Base-by-base conservation (phyloP, 106 monocot species). In the Xerophyta viscosa region DNA sequence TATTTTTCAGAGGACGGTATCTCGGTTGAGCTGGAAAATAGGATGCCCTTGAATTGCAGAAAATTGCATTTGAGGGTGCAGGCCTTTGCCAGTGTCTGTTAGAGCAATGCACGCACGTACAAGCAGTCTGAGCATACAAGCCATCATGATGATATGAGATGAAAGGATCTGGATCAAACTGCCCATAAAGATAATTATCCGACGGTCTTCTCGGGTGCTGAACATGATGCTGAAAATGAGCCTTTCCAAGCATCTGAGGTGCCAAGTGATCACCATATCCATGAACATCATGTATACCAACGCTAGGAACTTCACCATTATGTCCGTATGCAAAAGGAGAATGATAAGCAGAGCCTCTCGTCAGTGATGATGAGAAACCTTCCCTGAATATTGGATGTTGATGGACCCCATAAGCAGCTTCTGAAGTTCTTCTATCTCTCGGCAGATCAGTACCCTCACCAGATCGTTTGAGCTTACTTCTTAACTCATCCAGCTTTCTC, bases 401-500 rank as follows among this genome's bases (percentile, higher is more conserved):
- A 7, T 15, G 6, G 6, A 39, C 39, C 1, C 39, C 39, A 39
- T 39, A 2, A 7, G 13, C 13, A 2, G 13, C 15, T 39, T 15
- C 39, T 39, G 6, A 39, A 39, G 39, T 39, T 15, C 39, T 39
- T 39, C 15, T 15, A 39, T 39, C 58, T 45, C 62, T 86, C 23
- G 56, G 54, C 50, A 58, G 68, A 24, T 79, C 76, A 17, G 27
- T 27, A 60, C 76, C 55, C 47, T 89, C 78, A 29, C 80, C 77
- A 17, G 98, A 77, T 54, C 58, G 67, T 55, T 72, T 74, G 4
- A 99, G 69, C 52, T 99, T 86, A 41, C 86, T 82, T 23, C 86
- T 76, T 45, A 99, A 69, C 43, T 90, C 98, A 80, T 90, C 98
- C 15, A 99, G 79, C 65, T 86, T 82, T 29, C 71, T 79, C 50